Evolutionary conservation across 1,284 basidiomycete genomes (phyloP).

Genomic region (Boletus austroedulis): DNA sequence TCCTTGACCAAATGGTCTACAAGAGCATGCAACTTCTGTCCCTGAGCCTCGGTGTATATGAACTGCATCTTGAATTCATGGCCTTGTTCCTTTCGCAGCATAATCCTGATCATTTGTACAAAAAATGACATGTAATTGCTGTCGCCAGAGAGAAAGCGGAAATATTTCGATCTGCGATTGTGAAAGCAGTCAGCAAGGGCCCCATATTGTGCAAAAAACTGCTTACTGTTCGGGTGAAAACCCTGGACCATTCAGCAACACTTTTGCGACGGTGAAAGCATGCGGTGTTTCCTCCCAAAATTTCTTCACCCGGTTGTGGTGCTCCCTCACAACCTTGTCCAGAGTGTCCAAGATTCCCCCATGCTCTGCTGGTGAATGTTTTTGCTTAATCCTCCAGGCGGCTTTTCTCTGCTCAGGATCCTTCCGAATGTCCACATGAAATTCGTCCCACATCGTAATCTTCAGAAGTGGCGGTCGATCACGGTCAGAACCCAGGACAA

Average conservation of each 20-base stretch:
- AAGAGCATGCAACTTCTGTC: not conserved
- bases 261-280: not conserved
- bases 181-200: no score
- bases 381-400: not conserved
- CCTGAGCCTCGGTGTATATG: not conserved
- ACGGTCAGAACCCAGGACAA: no score
- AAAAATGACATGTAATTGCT: constrained; percentile 2
- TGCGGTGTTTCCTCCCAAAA: not conserved
- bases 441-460: constrained; percentile 9
- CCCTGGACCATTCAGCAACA: not conserved
- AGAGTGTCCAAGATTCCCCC: not conserved
- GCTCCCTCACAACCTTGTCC: not conserved
- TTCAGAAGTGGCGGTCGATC: constrained; percentile 7
- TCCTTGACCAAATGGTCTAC: not conserved
- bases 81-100: constrained; percentile 5
- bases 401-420: not conserved
- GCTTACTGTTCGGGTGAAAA: no score
- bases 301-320: not conserved
- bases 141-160: not conserved
- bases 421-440: not conserved
- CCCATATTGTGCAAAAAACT: no score
- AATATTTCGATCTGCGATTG: not conserved
- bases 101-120: constrained; percentile 6
- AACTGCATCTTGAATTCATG: constrained; percentile 3
- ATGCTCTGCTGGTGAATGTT: constrained; percentile 7